phyloP scores from a whole-genome alignment of 169 alveolate species.

The Eimeria tenella region DNA sequence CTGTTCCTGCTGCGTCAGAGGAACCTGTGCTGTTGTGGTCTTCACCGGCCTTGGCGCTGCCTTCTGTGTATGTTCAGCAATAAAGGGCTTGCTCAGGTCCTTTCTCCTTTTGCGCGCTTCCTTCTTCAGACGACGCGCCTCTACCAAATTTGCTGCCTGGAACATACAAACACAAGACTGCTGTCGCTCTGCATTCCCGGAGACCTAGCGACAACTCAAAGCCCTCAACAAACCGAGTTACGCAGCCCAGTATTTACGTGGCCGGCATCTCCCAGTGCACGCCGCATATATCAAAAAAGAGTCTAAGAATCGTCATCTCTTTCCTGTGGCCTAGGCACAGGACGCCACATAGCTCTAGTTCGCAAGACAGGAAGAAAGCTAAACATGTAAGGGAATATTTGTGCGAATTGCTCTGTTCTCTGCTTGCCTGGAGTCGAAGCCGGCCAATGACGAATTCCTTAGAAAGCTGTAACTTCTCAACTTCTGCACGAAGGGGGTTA shows the following conservation, averaged over 20 bases:
- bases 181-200: background rate
- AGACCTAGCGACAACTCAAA: too few relatives aligned
- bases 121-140: conserved; percentile 64
- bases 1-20: background rate
- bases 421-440: conserved; percentile 58
- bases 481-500: conserved; percentile 64
- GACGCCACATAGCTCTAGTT: too few relatives aligned
- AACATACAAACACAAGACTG: background rate
- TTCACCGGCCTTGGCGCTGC: background rate
- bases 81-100: background rate
- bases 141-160: conserved; percentile 52
- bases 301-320: too few relatives aligned
- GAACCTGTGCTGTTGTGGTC: background rate
- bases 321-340: too few relatives aligned
- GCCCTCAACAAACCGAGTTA: too few relatives aligned
- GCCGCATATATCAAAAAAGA: too few relatives aligned
- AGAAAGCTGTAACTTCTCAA: conserved; percentile 52
- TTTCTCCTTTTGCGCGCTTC: conserved; percentile 3
- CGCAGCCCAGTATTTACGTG: too few relatives aligned
- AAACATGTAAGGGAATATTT: too few relatives aligned
- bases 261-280: too few relatives aligned
- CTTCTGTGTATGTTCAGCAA: background rate
- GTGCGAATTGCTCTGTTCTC: background rate
- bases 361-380: too few relatives aligned
- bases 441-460: conserved; percentile 69